Evolutionary conservation across 345 rosid genomes (phyloP).

Genomic region (Psidium friedrichsthalianum): DNA sequence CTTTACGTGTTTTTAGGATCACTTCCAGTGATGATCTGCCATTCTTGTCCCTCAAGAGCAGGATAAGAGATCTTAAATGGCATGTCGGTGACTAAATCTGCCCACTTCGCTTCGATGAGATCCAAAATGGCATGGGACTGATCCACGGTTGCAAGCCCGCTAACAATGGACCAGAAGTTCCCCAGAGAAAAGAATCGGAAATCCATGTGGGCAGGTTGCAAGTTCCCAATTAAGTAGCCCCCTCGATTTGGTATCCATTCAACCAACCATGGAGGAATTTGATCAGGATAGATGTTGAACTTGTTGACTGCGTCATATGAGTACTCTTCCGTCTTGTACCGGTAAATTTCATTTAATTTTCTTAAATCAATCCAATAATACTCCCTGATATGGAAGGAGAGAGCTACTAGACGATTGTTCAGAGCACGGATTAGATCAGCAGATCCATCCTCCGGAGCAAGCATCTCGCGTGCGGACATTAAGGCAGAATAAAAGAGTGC

Average conservation of each 20-base stretch:
- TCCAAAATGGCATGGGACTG: constrained; percentile 62
- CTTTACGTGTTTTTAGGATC: constrained; percentile 89
- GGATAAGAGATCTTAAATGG: constrained; percentile 91
- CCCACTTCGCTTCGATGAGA: constrained; percentile 74
- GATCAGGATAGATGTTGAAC: constrained; percentile 95
- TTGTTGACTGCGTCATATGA: constrained; percentile 87
- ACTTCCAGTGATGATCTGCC: constrained; percentile 87
- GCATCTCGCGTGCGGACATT: constrained; percentile 80
- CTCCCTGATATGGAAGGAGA: constrained; percentile 88
- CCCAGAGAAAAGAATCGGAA: constrained; percentile 86
- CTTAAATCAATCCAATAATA: constrained; percentile 82
- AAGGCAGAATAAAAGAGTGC: constrained; percentile 87
- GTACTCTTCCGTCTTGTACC: constrained; percentile 84
- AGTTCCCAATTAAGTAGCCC: constrained; percentile 70
- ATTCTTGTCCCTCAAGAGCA: constrained; percentile 74
- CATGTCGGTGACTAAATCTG: constrained; percentile 72
- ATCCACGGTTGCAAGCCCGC: constrained; percentile 41
- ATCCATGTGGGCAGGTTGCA: constrained; percentile 96
- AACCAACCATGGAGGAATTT: constrained; percentile 79
- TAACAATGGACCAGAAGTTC: constrained; percentile 64
- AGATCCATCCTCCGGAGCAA: constrained; percentile 82
- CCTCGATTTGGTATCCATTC: constrained; percentile 87
- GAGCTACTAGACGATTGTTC: constrained; percentile 80
- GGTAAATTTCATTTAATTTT: constrained; percentile 63
- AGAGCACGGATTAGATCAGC: constrained; percentile 68